These are phyloP conservation scores for Ophiostoma triangulosporum DNA, from an alignment of 2,329 filamentous ascomycete genomes.

Conservation along the genomic window DNA sequence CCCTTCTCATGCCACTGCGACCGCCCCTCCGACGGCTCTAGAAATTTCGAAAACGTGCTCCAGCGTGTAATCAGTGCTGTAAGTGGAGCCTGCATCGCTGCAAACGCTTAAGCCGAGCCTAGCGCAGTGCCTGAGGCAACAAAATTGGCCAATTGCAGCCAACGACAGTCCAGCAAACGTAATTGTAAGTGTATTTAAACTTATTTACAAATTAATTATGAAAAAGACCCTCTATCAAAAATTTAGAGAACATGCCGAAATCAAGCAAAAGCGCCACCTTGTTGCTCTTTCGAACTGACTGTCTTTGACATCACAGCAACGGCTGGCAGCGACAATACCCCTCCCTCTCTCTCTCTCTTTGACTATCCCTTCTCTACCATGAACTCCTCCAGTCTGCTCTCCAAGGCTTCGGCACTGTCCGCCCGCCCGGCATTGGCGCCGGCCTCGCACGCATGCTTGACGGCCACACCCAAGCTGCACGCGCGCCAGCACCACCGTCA, in stretches of 20 bases:
- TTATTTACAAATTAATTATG: constrained; percentile 1
- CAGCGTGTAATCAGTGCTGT: not conserved
- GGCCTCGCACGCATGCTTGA: constrained; percentile 20
- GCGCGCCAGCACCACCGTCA: not conserved
- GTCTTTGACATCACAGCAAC: not conserved
- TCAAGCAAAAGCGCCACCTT: too few species aligned
- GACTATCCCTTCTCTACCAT: not conserved
- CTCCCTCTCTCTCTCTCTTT: not conserved
- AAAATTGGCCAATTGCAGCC: constrained; percentile 7
- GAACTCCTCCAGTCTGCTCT: constrained; percentile 16
- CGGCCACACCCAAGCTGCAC: constrained; percentile 14
- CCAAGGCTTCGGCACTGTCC: constrained; percentile 22
- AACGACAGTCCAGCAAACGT: constrained; percentile 10
- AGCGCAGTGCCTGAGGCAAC: constrained; percentile 8
- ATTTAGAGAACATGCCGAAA: not conserved
- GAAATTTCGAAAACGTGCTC: constrained; percentile 6
- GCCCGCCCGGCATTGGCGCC: constrained; percentile 19
- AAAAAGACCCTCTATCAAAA: not conserved
- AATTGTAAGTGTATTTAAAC: not conserved
- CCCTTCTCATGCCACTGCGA: too few species aligned
- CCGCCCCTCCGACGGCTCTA: constrained; percentile 4
- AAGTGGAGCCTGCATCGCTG: not conserved
- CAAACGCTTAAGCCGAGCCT: constrained; percentile 7
- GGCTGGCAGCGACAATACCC: not conserved
- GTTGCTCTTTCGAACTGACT: not conserved